Evolutionary conservation across 2,329 filamentous ascomycete species (phyloP).

Genomic region (Colletotrichum lindemuthianum): DNA sequence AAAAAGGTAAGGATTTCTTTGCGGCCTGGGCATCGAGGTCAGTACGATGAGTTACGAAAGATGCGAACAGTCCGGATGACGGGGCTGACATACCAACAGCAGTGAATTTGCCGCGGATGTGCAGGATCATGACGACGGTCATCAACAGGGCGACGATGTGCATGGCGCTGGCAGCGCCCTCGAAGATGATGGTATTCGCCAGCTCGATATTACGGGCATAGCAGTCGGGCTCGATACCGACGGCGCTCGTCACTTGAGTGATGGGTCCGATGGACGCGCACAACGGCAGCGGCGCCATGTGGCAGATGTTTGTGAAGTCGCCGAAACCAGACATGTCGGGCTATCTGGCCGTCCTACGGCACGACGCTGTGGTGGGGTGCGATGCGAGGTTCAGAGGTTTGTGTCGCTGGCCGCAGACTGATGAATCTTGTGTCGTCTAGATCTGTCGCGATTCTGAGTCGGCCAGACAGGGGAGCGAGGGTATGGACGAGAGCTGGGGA

Average conservation of each 20-base stretch:
- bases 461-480: conserved; percentile 11
- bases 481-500: conserved; percentile 7
- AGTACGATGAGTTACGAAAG: background rate
- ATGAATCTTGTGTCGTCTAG: background rate
- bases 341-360: conserved; percentile 23
- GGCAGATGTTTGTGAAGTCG: conserved; percentile 88
- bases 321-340: conserved; percentile 82
- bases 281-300: conserved; percentile 84
- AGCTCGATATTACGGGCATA: conserved; percentile 95
- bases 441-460: background rate
- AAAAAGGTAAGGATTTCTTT: conserved; percentile 88
- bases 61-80: background rate
- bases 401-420: background rate
- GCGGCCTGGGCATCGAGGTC: conserved; percentile 55
- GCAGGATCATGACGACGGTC: conserved; percentile 97
- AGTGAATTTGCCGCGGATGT: conserved; percentile 97
- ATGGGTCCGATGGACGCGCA: conserved; percentile 86
- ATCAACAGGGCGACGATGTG: conserved; percentile 92
- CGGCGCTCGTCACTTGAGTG: conserved; percentile 71
- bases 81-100: conserved; percentile 78
- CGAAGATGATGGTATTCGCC: conserved; percentile 98
- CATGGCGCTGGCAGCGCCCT: conserved; percentile 89
- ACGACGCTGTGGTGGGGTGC: background rate
- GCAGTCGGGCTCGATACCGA: conserved; percentile 88
- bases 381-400: background rate